Conservation (phyloP, 2,329 filamentous ascomycete genomes). For the Sporothrix curviconia region DNA sequence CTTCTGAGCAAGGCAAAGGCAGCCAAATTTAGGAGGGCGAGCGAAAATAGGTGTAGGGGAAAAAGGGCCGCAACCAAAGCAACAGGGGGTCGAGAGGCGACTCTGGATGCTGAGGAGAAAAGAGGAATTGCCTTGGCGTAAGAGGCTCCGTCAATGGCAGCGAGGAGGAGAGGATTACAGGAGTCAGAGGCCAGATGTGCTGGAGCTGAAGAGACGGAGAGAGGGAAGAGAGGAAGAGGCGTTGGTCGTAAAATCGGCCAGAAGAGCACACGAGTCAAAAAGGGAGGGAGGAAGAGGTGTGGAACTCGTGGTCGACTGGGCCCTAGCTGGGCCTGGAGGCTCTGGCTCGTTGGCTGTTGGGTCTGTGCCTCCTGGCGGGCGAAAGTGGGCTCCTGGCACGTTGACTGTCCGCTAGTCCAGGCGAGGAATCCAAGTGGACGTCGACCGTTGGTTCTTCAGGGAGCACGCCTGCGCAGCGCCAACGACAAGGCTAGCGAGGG, state of each 20-base stretch:
- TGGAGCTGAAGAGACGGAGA: background rate
- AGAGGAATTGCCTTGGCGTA: background rate
- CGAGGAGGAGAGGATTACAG: background rate
- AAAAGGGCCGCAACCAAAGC: conserved; percentile 3
- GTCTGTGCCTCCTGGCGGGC: conserved; percentile 4
- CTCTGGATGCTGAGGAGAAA: too few relatives aligned
- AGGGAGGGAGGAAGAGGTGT: conserved; percentile 1
- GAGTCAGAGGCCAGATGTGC: background rate
- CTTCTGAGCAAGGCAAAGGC: background rate
- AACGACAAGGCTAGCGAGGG: too few relatives aligned
- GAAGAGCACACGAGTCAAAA: conserved; percentile 7
- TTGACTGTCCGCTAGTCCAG: background rate
- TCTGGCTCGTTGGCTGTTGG: background rate
- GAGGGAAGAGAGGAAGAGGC: background rate
- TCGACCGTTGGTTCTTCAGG: background rate
- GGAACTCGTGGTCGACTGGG: conserved; percentile 5
- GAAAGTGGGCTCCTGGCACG: too few relatives aligned
- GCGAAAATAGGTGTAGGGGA: background rate
- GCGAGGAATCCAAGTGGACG: background rate
- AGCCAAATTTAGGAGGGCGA: background rate
- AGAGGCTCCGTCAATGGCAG: background rate
- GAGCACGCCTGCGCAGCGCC: too few relatives aligned
- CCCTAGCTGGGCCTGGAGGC: background rate
- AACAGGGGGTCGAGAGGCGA: background rate
- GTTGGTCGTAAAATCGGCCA: background rate